Evolutionary conservation across 2,329 filamentous ascomycete genomes (phyloP), one percentile per base, ranked within the genome.

Genomic region (Thyridium curvatum): DNA sequence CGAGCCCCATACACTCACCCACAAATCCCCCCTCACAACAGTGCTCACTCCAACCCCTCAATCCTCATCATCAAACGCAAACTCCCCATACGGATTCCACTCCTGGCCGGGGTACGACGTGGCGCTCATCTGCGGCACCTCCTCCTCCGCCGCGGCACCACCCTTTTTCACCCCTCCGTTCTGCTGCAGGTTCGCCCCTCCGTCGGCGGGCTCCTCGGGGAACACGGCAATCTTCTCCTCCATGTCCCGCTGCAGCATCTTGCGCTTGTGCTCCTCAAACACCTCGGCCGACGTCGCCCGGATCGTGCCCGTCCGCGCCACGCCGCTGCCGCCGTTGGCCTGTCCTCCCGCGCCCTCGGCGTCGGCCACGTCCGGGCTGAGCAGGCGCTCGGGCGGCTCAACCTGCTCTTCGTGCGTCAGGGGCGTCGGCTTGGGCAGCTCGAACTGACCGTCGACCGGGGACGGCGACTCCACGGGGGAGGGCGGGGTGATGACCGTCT

Each of bases 21-120:
- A n/a, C n/a, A n/a, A n/a, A n/a, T n/a, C n/a, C n/a, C n/a, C n/a
- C n/a, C n/a, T n/a, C n/a, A n/a, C n/a, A n/a, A n/a, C n/a, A n/a
- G n/a, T n/a, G n/a, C n/a, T n/a, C n/a, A n/a, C n/a, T n/a, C n/a
- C n/a, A n/a, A n/a, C n/a, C n/a, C n/a, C 38, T 48, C 46, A 54
- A 14, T 58, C 58, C 21, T 56, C 56, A 8, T 51, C 53, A 14
- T 50, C 21, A 26, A 26, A 51, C 31, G 36, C 44, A 33, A 52
- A 52, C 30, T 52, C 56, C 4, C 45, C 56, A 38, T 73, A 76
- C 3, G 79, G 79, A 48, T 75, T 75, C 80, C 82, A 86, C 55
- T 85, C 81, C 60, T 84, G 78, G 0, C 82, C 82, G 0, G 82
- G 82, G 56, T 84, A 86, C 52, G 74, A 79, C 12, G 79, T 81